phyloP scores from a whole-genome alignment of 2,329 filamentous ascomycete species.

The Dactylonectria estremocensis region DNA sequence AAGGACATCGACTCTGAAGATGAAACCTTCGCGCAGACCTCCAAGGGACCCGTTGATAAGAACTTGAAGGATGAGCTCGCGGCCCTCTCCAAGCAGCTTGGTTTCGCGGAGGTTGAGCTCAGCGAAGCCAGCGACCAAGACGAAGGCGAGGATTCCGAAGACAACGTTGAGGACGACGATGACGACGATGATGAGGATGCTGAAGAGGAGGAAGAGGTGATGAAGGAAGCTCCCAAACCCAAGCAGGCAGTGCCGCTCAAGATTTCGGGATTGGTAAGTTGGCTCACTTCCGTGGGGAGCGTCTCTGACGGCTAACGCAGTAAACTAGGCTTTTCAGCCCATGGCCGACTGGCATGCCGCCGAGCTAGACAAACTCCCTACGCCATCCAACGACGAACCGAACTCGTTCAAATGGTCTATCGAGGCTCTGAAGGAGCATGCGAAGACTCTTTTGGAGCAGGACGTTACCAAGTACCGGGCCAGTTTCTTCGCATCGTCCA shows the following conservation, averaged over 20 bases:
- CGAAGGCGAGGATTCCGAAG: conserved; percentile 52
- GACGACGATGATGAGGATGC: conserved; percentile 41
- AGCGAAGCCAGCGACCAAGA: conserved; percentile 57
- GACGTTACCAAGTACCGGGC: conserved; percentile 84
- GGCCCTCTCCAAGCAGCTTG: conserved; percentile 58
- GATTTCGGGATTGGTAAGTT: conserved; percentile 55
- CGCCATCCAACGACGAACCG: conserved; percentile 61
- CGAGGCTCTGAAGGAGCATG: conserved; percentile 76
- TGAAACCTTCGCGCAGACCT: conserved; percentile 52
- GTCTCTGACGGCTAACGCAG: conserved; percentile 54
- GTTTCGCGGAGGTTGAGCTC: conserved; percentile 53
- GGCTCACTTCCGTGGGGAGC: conserved; percentile 17
- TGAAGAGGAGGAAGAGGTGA: conserved; percentile 48
- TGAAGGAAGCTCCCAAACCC: conserved; percentile 47
- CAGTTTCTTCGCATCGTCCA: conserved; percentile 84
- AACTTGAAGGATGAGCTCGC: conserved; percentile 54
- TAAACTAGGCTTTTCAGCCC: conserved; percentile 68
- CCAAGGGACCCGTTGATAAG: conserved; percentile 60
- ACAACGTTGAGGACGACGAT: conserved; percentile 50
- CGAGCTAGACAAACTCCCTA: conserved; percentile 60
- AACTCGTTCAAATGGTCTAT: conserved; percentile 61
- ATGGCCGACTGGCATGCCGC: conserved; percentile 71
- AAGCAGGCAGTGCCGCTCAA: conserved; percentile 51
- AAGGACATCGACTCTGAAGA: conserved; percentile 64
- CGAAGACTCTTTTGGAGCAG: conserved; percentile 80